These are phyloP conservation scores for Ophiostoma montium DNA, from an alignment of 2,329 filamentous ascomycete genomes.

Conservation along the genomic window DNA sequence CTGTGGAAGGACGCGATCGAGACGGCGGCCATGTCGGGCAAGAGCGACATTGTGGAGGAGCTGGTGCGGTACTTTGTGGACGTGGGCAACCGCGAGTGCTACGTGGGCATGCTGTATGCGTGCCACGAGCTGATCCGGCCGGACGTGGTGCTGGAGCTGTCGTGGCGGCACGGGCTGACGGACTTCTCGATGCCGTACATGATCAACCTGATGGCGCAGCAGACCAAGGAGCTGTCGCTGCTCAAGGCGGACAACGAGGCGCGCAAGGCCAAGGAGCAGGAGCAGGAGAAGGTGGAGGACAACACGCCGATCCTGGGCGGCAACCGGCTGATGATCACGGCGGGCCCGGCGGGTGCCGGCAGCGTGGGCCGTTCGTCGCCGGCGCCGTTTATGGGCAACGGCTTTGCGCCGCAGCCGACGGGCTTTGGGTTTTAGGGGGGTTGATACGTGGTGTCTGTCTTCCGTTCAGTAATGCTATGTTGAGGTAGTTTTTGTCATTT, in stretches of 20 bases:
- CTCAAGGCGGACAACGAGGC: constrained; percentile 90
- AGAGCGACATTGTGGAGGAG: constrained; percentile 87
- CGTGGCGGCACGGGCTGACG: constrained; percentile 85
- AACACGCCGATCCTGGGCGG: constrained; percentile 86
- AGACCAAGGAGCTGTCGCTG: constrained; percentile 68
- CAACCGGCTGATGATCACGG: constrained; percentile 86
- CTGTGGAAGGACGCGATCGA: constrained; percentile 99
- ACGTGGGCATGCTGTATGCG: constrained; percentile 98
- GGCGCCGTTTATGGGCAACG: constrained; percentile 65
- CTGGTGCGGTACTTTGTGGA: constrained; percentile 96
- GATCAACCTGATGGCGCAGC: constrained; percentile 94
- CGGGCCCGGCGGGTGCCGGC: constrained; percentile 43
- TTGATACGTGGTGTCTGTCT: not conserved
- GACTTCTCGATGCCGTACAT: constrained; percentile 99
- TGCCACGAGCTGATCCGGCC: constrained; percentile 96
- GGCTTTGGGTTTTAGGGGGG: constrained; percentile 48
- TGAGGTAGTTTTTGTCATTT: constrained; percentile 9
- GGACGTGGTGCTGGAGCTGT: constrained; percentile 86
- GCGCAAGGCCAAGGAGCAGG: constrained; percentile 25
- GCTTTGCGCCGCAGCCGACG: constrained; percentile 78
- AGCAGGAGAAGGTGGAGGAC: constrained; percentile 67
- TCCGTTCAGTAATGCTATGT: not conserved
- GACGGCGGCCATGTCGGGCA: constrained; percentile 83
- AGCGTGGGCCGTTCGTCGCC: constrained; percentile 40
- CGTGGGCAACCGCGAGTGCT: constrained; percentile 97